Conservation (phyloP, 208 protist species). For the Naegleria gruberi region DNA sequence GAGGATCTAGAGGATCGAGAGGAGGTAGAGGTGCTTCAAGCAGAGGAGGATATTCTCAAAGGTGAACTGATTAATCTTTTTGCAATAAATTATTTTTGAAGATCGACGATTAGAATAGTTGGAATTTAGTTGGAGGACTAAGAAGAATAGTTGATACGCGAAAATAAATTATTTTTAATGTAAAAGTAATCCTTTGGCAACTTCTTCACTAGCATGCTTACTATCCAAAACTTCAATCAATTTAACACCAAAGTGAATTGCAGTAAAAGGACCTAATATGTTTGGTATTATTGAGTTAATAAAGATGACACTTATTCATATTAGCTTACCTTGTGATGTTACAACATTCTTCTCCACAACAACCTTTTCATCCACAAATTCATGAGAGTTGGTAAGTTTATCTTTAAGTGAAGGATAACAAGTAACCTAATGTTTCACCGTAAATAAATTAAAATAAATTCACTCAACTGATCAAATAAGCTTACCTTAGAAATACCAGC, state of each 20-base stretch:
- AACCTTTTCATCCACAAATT: not conserved
- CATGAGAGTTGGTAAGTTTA: not conserved
- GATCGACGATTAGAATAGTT: too few relatives aligned
- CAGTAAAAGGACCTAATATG: conserved; percentile 13
- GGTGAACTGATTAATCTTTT: too few relatives aligned
- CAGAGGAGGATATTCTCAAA: not conserved
- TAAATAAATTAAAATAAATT: too few relatives aligned
- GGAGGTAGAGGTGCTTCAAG: not conserved
- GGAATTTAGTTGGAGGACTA: too few relatives aligned
- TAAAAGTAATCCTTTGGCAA: not conserved
- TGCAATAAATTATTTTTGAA: too few relatives aligned
- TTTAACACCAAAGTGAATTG: not conserved
- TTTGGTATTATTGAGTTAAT: too few relatives aligned
- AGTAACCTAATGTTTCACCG: too few relatives aligned
- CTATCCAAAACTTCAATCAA: not conserved
- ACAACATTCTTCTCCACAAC: conserved; percentile 15
- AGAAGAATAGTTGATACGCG: too few relatives aligned
- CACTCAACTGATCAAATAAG: too few relatives aligned
- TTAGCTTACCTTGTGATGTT: conserved; percentile 22
- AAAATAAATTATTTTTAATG: too few relatives aligned
- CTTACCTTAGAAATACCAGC: conserved; percentile 15
- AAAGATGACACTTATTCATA: too few relatives aligned
- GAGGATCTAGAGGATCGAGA: not conserved
- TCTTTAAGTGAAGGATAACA: conserved; percentile 30
- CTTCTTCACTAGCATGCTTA: not conserved